Conservation (phyloP, 2,329 filamentous ascomycete genomes). For the Claviceps digitariae region DNA sequence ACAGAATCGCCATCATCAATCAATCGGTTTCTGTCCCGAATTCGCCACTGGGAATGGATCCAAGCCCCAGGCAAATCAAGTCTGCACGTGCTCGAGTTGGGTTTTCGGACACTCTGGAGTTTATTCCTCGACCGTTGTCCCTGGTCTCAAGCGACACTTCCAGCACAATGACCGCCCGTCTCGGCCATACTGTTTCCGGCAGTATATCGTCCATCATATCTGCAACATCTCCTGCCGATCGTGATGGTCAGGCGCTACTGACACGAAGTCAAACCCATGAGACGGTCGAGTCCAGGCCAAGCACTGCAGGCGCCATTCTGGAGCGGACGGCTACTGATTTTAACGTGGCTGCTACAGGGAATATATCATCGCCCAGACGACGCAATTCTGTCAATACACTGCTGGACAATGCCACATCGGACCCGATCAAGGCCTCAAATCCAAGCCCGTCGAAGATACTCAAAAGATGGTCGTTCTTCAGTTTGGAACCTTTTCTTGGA, state of each 20-base stretch:
- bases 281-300: conserved; percentile 42
- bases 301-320: conserved; percentile 58
- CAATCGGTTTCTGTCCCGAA: conserved; percentile 3
- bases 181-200: conserved; percentile 60
- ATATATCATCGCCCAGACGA: conserved; percentile 30
- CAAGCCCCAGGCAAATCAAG: conserved; percentile 16
- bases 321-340: conserved; percentile 27
- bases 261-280: conserved; percentile 28
- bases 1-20: conserved; percentile 1
- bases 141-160: conserved; percentile 75
- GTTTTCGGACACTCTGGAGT: conserved; percentile 74
- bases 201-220: conserved; percentile 71
- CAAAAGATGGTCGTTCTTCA: conserved; percentile 50
- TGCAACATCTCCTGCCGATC: conserved; percentile 30
- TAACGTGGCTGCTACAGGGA: conserved; percentile 7
- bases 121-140: conserved; percentile 70
- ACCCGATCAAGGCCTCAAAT: conserved; percentile 21
- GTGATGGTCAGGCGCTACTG: conserved; percentile 24
- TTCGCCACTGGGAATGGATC: conserved; percentile 5
- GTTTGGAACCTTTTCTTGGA: conserved; percentile 40
- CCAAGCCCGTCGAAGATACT: conserved; percentile 37
- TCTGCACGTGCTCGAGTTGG: conserved; percentile 53
- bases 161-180: conserved; percentile 57
- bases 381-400: conserved; percentile 48
- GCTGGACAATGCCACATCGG: conserved; percentile 24